Evolutionary conservation across 2,329 filamentous ascomycete genomes (phyloP).

Genomic region (Sarocladium strictum): DNA sequence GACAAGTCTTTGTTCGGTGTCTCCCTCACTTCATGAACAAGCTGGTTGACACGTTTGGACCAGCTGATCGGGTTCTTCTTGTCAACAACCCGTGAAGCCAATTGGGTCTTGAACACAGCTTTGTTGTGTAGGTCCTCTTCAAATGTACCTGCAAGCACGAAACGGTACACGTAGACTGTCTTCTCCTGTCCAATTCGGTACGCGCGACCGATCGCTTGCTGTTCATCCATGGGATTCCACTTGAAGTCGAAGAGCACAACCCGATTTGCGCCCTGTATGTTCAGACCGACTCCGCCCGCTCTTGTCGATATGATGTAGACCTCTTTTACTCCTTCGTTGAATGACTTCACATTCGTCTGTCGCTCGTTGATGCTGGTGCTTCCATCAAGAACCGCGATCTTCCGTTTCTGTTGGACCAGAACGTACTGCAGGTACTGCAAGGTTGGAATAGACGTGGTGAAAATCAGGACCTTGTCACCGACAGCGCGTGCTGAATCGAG

Average conservation of each 20-base stretch:
- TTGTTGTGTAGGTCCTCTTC: constrained; percentile 70
- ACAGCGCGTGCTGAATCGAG: constrained; percentile 54
- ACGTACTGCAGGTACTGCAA: constrained; percentile 62
- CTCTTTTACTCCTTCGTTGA: constrained; percentile 53
- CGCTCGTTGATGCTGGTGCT: constrained; percentile 48
- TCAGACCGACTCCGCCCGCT: constrained; percentile 77
- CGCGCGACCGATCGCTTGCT: constrained; percentile 80
- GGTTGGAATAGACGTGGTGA: constrained; percentile 66
- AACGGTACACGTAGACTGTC: constrained; percentile 76
- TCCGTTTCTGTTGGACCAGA: constrained; percentile 43
- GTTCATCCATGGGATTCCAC: constrained; percentile 76
- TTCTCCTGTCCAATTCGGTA: constrained; percentile 82
- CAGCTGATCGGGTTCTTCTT: constrained; percentile 69
- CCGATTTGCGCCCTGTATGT: constrained; percentile 77
- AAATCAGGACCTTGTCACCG: constrained; percentile 73
- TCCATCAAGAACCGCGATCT: constrained; percentile 62
- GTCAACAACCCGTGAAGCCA: constrained; percentile 76
- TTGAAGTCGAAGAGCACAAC: constrained; percentile 81
- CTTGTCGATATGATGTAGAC: constrained; percentile 78
- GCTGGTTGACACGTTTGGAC: constrained; percentile 50
- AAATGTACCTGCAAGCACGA: constrained; percentile 72
- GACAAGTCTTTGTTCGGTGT: constrained; percentile 45
- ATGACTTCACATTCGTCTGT: constrained; percentile 58
- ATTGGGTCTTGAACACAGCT: constrained; percentile 74
- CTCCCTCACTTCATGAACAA: constrained; percentile 52